Evolutionary conservation across 2,329 filamentous ascomycete genomes (phyloP), one percentile per base, ranked within the genome.

Genomic region (Aspergillus fijiensis): DNA sequence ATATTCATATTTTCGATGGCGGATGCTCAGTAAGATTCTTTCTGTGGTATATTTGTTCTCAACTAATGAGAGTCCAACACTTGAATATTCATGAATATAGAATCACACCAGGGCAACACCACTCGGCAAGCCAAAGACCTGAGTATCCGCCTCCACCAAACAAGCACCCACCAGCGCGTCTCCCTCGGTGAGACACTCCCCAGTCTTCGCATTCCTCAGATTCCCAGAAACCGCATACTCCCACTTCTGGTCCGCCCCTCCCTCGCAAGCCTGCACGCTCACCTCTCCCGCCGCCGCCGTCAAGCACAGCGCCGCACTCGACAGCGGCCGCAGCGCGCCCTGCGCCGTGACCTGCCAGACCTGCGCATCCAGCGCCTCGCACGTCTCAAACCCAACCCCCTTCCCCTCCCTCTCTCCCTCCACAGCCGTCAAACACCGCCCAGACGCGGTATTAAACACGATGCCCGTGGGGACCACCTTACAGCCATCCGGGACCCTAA

Each of bases 401-500:
- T 57, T 64, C 7, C 67, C 65, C 2, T 66, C 60, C 1, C 55
- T 64, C 6, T 57, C 65, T 6, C 67, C 65, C 2, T 65, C 60
- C 1, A 49, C 53, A 5, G 74, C 76, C 4, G 78, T 78, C 35
- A 83, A 69, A 60, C 79, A 81, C 31, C 75, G 74, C 10, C 77
- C 68, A 2, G 79, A 80, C 23, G 74, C 77, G 0, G 80, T 81
- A 64, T 83, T 82, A 69, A 83, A 81, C 52, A 83, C 77, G 65
- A 80, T 75, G 4, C 81, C 81, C 0, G 80, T 83, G 0, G 81
- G 79, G 9, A 72, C 74, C 10, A 73, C 65, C 21, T 63, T 63
- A 39, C 58, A 70, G 19, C 67, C 65, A 5, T 59, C 48, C 3
- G 71, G 68, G n/a, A 70, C 63, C 5, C 76, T 74, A 35, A 83